These are phyloP conservation scores for Alternaria sp. DNA, from an alignment of 2,329 filamentous ascomycete species.

Conservation along the genomic window DNA sequence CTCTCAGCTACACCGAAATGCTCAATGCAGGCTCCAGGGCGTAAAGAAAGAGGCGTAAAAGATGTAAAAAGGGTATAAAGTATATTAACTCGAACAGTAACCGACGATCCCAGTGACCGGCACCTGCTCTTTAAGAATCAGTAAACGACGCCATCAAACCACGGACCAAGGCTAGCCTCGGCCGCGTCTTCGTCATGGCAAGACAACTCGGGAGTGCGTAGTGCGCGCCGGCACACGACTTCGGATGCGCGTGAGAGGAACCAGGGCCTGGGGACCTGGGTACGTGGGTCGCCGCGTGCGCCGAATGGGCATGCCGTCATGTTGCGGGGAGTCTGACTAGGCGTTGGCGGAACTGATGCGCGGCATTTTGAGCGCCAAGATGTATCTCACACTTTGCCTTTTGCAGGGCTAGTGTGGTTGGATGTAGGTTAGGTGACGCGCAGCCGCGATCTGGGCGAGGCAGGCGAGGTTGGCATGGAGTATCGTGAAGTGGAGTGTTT, in stretches of 20 bases:
- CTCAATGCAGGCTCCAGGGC: background rate
- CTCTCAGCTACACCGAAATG: background rate
- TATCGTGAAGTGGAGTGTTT: slow-evolving; percentile 6
- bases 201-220: slow-evolving; percentile 27
- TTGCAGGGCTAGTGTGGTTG: background rate
- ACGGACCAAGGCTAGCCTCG: slow-evolving; percentile 20
- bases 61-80: background rate
- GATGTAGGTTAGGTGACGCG: background rate
- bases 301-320: slow-evolving; percentile 30
- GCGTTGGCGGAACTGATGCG: slow-evolving; percentile 28
- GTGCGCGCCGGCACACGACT: slow-evolving; percentile 26
- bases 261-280: slow-evolving; percentile 8
- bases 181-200: slow-evolving; percentile 24
- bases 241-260: slow-evolving; percentile 24
- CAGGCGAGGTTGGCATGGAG: background rate
- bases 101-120: slow-evolving; percentile 1
- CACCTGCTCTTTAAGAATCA: slow-evolving; percentile 15
- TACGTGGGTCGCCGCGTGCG: slow-evolving; percentile 11
- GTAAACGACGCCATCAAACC: slow-evolving; percentile 12
- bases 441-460: background rate
- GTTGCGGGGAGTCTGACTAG: slow-evolving; percentile 27
- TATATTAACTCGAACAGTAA: background rate
- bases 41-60: background rate
- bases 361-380: slow-evolving; percentile 32
- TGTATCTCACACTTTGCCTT: background rate